A percentile compares a stretch with the other conserved stretches of the same genome.
phyloP scores from a whole-genome alignment of 2,329 filamentous ascomycete species.

The Fusarium xyrophilum region DNA sequence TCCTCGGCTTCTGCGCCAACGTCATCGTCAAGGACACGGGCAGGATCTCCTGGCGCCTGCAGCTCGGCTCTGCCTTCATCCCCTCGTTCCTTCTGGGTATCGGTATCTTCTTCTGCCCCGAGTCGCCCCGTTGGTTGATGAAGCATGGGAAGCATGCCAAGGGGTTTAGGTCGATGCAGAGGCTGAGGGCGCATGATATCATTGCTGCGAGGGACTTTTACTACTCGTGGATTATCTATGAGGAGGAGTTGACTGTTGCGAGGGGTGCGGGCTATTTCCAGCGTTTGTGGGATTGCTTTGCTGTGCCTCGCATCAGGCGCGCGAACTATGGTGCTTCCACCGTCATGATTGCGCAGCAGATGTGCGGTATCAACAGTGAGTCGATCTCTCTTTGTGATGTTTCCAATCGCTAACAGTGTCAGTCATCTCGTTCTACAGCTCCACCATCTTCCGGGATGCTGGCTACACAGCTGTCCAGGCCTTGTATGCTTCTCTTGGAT shows the following conservation, averaged over 20 bases:
- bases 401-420: not conserved
- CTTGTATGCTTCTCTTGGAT: conserved; percentile 24
- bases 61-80: conserved; percentile 65
- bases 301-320: conserved; percentile 70
- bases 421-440: conserved; percentile 40
- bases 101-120: conserved; percentile 69
- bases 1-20: conserved; percentile 60
- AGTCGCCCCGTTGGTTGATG: conserved; percentile 68
- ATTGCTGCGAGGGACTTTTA: conserved; percentile 66
- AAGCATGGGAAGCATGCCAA: conserved; percentile 65
- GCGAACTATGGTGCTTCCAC: conserved; percentile 78
- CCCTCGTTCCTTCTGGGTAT: conserved; percentile 59
- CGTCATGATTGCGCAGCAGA: conserved; percentile 78
- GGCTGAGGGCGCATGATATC: conserved; percentile 58
- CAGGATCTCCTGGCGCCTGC: conserved; percentile 65
- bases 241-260: conserved; percentile 43
- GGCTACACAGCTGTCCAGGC: not conserved
- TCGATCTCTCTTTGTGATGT: accelerated
- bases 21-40: conserved; percentile 61
- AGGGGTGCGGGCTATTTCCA: conserved; percentile 42
- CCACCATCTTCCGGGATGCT: conserved; percentile 8
- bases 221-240: conserved; percentile 50
- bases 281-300: conserved; percentile 63
- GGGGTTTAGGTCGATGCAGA: conserved; percentile 61
- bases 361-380: conserved; percentile 42